Evolutionary conservation across 2,329 filamentous ascomycete species (phyloP), one percentile per base, ranked within the genome.

Genomic region (Aspergillus phoenicis): DNA sequence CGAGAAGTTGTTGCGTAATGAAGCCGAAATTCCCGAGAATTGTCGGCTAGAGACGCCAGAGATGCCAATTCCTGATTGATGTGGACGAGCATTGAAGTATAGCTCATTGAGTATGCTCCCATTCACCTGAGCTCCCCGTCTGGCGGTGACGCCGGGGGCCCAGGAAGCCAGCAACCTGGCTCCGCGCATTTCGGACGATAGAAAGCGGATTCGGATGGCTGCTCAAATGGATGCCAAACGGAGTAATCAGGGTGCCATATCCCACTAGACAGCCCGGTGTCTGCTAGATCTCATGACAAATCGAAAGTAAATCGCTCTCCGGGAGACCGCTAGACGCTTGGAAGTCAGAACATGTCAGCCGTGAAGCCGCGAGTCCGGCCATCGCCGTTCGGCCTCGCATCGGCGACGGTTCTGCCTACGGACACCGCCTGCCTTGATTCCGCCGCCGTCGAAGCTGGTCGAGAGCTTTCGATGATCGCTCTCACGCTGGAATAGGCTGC

Each of bases 111-210:
- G 30, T 22, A 69, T 52, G 13, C 57, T 60, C 45, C 64, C 61
- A 56, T 64, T 63, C 22, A 65, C 49, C 49, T 63, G 69, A 60
- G 67, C 57, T 60, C 66, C 58, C 61, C 67, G 71, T 64, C 66
- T 68, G 61, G 69, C 62, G 59, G 64, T 65, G 59, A 68, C 63
- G 61, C 73, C 72, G 66, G 71, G 67, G 61, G 70, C 64, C 67
- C 75, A 72, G 65, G 75, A 70, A 43, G 71, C 71, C 61, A 77
- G 73, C 62, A 77, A 70, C 69, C 73, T 71, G 60, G 77, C 72
- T 71, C 75, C 74, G 76, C 78, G 76, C 77, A 80, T 79, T 64
- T 74, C 73, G 68, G 66, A 67, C 60, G 66, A 68, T 62, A 54
- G 53, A 61, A 65, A 63, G 62, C 58, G 65, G 62, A 65, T 60